Evolutionary conservation across 2,329 filamentous ascomycete species (phyloP), one percentile per base, ranked within the genome.

Genomic region (Periconia macrospinosa): DNA sequence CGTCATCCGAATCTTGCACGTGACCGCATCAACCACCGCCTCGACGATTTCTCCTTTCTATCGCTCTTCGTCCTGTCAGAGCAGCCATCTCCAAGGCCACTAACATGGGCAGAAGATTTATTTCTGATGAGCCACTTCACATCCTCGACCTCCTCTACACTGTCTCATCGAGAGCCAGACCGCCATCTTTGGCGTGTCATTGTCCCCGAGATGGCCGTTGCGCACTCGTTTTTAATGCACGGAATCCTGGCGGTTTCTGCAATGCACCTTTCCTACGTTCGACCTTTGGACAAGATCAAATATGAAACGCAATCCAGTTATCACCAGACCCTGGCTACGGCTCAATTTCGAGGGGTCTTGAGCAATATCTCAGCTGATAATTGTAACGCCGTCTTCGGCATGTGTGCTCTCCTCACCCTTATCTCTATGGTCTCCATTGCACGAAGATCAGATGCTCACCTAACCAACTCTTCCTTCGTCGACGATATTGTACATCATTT

Each of bases 181-280:
- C 50, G 42, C 15, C 41, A 49, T 33, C 18, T 53, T 35, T 53
- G 50, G 50, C 50, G 46, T n/a, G 50, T 45, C 30, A 20, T 47
- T 14, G 20, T 53, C 2, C 50, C 50, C 10, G 41, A 49, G 14
- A 30, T 48, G 30, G 50, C 50, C 0, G 43, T 41, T 37, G 2
- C 30, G 13, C 50, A 53, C 19, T 40, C 45, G 14, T 53, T 53
- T 27, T 17, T 53, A 15, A 53, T 53, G 50, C 50, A 53, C 20
- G 50, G 50, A 20, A 40, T 53, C 9, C 46, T 53, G 17, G 50
- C 50, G 10, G 41, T 53, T 15, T 48, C 50, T 27, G 50, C 50
- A 6, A 41, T 53, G 41, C 50, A 53, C 20, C 50, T 53, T 18
- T 48, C 50, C 35, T 40, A 48, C 18, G n/a, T 53, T 18, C 50